Evolutionary conservation across 163 green algal species (phyloP), one percentile per base, ranked within the genome.

Genomic region (Volvox carteri): DNA sequence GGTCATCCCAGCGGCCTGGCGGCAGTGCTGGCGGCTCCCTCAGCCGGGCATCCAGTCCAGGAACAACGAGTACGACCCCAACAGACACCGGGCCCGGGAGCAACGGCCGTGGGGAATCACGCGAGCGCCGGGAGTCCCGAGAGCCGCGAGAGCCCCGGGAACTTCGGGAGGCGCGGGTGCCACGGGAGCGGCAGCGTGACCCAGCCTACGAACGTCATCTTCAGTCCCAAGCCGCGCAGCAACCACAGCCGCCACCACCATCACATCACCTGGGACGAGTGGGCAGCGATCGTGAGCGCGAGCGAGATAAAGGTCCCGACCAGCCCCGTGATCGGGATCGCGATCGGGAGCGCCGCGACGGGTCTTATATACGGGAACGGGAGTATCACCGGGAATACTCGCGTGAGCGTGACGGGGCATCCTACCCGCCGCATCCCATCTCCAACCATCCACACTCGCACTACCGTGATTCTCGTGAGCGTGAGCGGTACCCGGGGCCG

Each of bases 161-260:
- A 41, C 46, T 23, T 58, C 78, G 39, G 42, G 54, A 86, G 41
- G 46, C 58, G 12, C 41, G 41, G 6, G 23, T 2, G n/a, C 67
- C 46, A 16, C 78, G 58, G 28, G 54, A 68, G 54, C 79, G 62
- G 62, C 62, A 78, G 44, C 79, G 78, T 4, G 58, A 86, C 21
- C 41, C 78, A 28, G 78, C 78, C 23, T 86, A 75, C 39, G 78
- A 86, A 14, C 78, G 78, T 1, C 58, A 86, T n/a, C 77, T 74
- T 33, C 77, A 85, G 77, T 52, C 16, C n/a, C 50, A 72, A n/a
- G 74, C 46, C 0, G 41, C 30, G 30, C 75, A 65, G 44, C 73
- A 44, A 44, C 75, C 48, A 48, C 11, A 30, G 7, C 23, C 33
- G 75, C n/a, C 46, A 52, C 8, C 18, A 16, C 25, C 48, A 3